Conservation (phyloP, 306 rosid species). For the Fagus sylvatica region DNA sequence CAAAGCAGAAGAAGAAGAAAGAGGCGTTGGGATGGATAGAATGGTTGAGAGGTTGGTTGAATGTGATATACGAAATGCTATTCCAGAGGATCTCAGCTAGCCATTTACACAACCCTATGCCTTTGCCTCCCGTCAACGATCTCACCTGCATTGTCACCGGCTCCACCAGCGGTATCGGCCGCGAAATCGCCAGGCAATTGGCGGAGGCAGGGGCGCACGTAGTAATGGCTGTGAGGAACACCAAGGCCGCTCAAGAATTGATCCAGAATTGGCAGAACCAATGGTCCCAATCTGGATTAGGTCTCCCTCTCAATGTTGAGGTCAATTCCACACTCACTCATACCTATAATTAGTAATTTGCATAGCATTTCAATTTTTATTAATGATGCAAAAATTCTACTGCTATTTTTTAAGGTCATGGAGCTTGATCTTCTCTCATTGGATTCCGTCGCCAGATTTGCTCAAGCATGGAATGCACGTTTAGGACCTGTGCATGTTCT, state of each 20-base stretch:
- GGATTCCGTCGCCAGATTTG: slow-evolving; percentile 85
- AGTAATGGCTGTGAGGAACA: slow-evolving; percentile 97
- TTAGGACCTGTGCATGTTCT: slow-evolving; percentile 83
- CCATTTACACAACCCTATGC: slow-evolving; percentile 85
- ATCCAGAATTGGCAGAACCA: slow-evolving; percentile 90
- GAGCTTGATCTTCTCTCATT: slow-evolving; percentile 89
- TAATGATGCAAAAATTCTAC: background rate
- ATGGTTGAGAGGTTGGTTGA: slow-evolving; percentile 81
- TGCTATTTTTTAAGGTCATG: slow-evolving; percentile 59
- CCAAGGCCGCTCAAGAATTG: slow-evolving; percentile 72
- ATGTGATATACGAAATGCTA: slow-evolving; percentile 62
- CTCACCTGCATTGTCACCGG: slow-evolving; percentile 91
- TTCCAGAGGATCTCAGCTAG: slow-evolving; percentile 88
- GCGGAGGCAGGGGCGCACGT: slow-evolving; percentile 96
- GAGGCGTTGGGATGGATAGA: slow-evolving; percentile 80
- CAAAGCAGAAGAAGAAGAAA: slow-evolving; percentile 38
- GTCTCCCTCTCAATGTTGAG: slow-evolving; percentile 94
- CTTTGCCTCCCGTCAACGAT: slow-evolving; percentile 76
- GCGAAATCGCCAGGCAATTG: slow-evolving; percentile 95
- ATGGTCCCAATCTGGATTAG: slow-evolving; percentile 55
- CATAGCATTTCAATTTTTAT: background rate
- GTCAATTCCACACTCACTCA: slow-evolving; percentile 25
- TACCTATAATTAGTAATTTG: no score
- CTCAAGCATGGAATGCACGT: slow-evolving; percentile 89
- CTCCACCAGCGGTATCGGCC: slow-evolving; percentile 96